A percentile compares a stretch with the other conserved stretches of the same genome.
Conservation (phyloP, 2,329 filamentous ascomycete species). For the Allantophomopsis cytisporea region DNA sequence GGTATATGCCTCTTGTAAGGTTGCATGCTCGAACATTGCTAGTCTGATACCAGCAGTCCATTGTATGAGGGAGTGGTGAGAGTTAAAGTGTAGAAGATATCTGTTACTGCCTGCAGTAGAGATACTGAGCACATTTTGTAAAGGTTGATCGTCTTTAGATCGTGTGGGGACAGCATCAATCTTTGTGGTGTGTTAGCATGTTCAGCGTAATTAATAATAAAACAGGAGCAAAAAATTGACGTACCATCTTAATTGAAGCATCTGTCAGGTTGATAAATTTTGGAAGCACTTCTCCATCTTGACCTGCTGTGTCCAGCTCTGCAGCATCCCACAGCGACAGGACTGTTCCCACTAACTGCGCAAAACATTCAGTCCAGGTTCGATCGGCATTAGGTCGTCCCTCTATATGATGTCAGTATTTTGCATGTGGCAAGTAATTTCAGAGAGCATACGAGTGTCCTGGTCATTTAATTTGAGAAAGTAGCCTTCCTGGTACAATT, state of each 20-base stretch:
- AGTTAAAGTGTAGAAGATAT: slow-evolving; percentile 93
- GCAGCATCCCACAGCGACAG: slow-evolving; percentile 92
- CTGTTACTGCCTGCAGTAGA: slow-evolving; percentile 93
- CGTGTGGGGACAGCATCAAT: slow-evolving; percentile 83
- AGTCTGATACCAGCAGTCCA: slow-evolving; percentile 94
- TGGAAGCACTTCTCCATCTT: slow-evolving; percentile 72
- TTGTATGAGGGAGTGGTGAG: slow-evolving; percentile 80
- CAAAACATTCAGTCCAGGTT: slow-evolving; percentile 93
- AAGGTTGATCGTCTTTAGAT: slow-evolving; percentile 59
- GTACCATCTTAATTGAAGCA: slow-evolving; percentile 94
- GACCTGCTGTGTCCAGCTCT: slow-evolving; percentile 76
- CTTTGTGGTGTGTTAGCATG: slow-evolving; percentile 25
- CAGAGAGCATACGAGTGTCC: slow-evolving; percentile 60
- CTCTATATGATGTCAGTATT: slow-evolving; percentile 38
- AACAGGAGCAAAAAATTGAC: slow-evolving; percentile 4
- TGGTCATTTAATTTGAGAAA: slow-evolving; percentile 95
- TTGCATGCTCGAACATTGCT: slow-evolving; percentile 86
- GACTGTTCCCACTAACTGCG: slow-evolving; percentile 89
- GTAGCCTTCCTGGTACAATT: slow-evolving; percentile 95
- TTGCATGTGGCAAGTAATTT: slow-evolving; percentile 3
- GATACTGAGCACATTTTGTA: slow-evolving; percentile 91
- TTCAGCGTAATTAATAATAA: neutral
- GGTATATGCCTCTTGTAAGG: slow-evolving; percentile 91
- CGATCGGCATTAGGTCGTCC: slow-evolving; percentile 76
- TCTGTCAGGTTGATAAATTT: slow-evolving; percentile 96